phyloP scores from a whole-genome alignment of 352 stramenopile genomes.

The Pythium phragmiticola region DNA sequence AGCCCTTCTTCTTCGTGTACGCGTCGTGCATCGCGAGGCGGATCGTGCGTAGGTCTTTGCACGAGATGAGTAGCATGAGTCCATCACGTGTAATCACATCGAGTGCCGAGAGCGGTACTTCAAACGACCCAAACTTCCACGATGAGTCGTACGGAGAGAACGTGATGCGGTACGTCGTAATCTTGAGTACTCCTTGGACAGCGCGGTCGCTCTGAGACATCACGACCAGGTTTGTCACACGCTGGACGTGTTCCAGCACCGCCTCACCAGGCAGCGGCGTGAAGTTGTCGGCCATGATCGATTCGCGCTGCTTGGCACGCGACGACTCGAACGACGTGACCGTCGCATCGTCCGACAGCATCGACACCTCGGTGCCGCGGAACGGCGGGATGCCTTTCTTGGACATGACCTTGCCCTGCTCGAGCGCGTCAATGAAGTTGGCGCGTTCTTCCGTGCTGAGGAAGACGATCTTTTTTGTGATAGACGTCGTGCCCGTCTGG shows the following conservation, averaged over 20 bases:
- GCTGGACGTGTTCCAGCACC: constrained; percentile 79
- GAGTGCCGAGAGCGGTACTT: constrained; percentile 75
- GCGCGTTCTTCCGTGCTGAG: constrained; percentile 77
- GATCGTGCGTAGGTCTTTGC: constrained; percentile 80
- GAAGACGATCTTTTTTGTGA: constrained; percentile 87
- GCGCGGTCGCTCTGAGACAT: constrained; percentile 82
- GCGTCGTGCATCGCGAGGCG: constrained; percentile 85
- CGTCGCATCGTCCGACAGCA: constrained; percentile 18
- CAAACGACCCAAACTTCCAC: constrained; percentile 85
- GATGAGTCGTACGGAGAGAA: constrained; percentile 85
- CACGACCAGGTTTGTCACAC: constrained; percentile 82
- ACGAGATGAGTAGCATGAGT: constrained; percentile 77
- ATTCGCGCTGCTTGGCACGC: constrained; percentile 51
- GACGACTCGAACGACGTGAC: constrained; percentile 31
- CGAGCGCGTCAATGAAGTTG: constrained; percentile 79
- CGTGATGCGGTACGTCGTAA: constrained; percentile 80
- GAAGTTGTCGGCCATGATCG: constrained; percentile 15
- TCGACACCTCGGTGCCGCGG: constrained; percentile 20
- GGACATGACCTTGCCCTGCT: constrained; percentile 83
- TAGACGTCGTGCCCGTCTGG: constrained; percentile 63
- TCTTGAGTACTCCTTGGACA: constrained; percentile 82
- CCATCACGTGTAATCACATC: constrained; percentile 77
- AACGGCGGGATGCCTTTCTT: constrained; percentile 45
- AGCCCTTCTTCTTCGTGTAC: constrained; percentile 80
- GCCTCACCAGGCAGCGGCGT: constrained; percentile 54